Evolutionary conservation across 371 early-diverging fungal genomes (phyloP).

Genomic region (Mucor racemosus): DNA sequence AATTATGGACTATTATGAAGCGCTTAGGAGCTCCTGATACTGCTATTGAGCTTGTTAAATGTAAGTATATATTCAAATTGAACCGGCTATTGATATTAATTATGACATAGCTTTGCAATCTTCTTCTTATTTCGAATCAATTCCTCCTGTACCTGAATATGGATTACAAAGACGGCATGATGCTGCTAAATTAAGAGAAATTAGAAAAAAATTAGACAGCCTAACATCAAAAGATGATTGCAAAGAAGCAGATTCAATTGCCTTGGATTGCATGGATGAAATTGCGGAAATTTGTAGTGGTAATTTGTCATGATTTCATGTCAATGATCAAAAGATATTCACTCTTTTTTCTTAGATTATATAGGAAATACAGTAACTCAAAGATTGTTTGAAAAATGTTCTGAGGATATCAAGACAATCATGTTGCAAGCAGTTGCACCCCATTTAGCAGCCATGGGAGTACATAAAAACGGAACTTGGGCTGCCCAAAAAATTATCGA

Average conservation of each 20-base stretch:
- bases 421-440: conserved; percentile 64
- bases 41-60: conserved; percentile 22
- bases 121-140: conserved; percentile 61
- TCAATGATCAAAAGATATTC: neutral
- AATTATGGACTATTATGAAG: conserved; percentile 36
- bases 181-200: conserved; percentile 81
- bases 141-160: conserved; percentile 78
- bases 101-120: conserved; percentile 11
- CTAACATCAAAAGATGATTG: conserved; percentile 45
- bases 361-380: conserved; percentile 82
- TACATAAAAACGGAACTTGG: conserved; percentile 94
- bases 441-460: conserved; percentile 78
- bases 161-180: conserved; percentile 71
- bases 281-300: conserved; percentile 88
- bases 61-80: neutral
- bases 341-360: conserved; percentile 31
- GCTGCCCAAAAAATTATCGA: conserved; percentile 90
- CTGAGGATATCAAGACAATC: conserved; percentile 53
- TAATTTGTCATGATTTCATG: conserved; percentile 58
- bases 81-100: too few species aligned
- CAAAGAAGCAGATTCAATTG: conserved; percentile 68
- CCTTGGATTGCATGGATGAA: conserved; percentile 72
- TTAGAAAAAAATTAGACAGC: conserved; percentile 82
- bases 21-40: conserved; percentile 31
- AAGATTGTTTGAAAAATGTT: conserved; percentile 73